Base-by-base conservation (phyloP, 768 basidiomycete species). In the Lanmaoa rubissima region DNA sequence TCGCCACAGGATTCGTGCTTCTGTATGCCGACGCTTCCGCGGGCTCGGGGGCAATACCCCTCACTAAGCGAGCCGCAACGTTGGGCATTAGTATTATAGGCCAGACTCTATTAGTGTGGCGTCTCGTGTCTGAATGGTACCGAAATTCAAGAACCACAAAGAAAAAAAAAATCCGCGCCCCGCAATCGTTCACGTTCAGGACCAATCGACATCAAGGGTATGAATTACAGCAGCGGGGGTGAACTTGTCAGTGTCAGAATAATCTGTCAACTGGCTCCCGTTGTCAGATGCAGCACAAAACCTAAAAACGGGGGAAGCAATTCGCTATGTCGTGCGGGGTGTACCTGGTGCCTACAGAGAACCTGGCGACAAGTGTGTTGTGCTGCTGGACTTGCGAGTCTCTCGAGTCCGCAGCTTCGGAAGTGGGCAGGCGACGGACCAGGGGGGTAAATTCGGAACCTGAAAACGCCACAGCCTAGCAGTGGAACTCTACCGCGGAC, bases 301-400 rank as follows among this genome's bases (percentile, higher is more conserved):
- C 26, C 11, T 28, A 10, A 6, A 24, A 12, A 45, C 10, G 9
- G 48, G 8, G 47, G 35, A 10, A 16, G 9, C 21, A 38, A 49
- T 48, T 49, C 11, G 10, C 36, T n/a, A 17, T 11, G 42, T 24
- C 12, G 36, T 39, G 41, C 26, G 26, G 40, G 42, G 28, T 13
- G 54, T 51, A 44, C 54, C 42, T 52, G 54, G 49, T 53, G n/a
- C 24, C 48, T 21, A 55, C 32, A 28, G 19, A 10, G 19, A 38
- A 49, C 35, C 24, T n/a, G 26, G 44, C 9, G 24, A 26, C 8
- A 5, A 13, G 42, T 43, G n/a, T n/a, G n/a, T n/a, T n/a, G n/a
- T n/a, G 12, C 19, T 21, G 36, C 28, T 31, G 28, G 36, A 38
- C 36, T 36, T 16, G 36, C 16, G 14, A 36, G 36, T 36, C 36